phyloP scores from a whole-genome alignment of 1,139 yeast genomes.

The Pichia sp. region DNA sequence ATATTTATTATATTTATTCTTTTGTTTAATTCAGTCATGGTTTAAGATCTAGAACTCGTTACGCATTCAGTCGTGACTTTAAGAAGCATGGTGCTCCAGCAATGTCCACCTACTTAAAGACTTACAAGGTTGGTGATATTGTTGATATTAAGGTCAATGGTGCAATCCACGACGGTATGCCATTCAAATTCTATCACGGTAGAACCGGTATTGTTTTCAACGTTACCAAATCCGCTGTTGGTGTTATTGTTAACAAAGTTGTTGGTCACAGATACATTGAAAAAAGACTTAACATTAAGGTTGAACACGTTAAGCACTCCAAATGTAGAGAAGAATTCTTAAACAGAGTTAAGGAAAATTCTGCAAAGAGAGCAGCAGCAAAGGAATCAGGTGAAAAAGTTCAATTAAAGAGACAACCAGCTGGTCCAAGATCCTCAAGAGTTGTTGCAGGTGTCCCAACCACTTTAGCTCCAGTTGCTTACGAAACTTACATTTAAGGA shows the following conservation, averaged over 20 bases:
- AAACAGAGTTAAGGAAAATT: slow-evolving; percentile 96
- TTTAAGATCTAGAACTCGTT: slow-evolving; percentile 99
- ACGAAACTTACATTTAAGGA: slow-evolving; percentile 95
- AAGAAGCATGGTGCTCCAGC: slow-evolving; percentile 95
- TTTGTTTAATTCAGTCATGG: slow-evolving; percentile 63
- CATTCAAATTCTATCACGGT: slow-evolving; percentile 99
- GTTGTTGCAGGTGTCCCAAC: slow-evolving; percentile 78
- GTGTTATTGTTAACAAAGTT: slow-evolving; percentile 96
- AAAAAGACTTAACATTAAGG: slow-evolving; percentile 97
- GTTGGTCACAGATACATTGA: slow-evolving; percentile 98
- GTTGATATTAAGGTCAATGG: slow-evolving; percentile 99
- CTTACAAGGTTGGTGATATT: slow-evolving; percentile 98
- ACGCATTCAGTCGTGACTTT: slow-evolving; percentile 99
- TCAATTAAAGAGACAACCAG: slow-evolving; percentile 96
- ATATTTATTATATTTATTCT: background rate
- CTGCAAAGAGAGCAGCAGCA: slow-evolving; percentile 90
- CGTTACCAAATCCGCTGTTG: slow-evolving; percentile 97
- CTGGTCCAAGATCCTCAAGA: slow-evolving; percentile 90
- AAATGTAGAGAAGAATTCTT: slow-evolving; percentile 99
- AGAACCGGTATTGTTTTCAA: slow-evolving; percentile 98
- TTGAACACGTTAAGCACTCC: slow-evolving; percentile 99
- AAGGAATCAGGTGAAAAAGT: slow-evolving; percentile 90
- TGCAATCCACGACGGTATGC: slow-evolving; percentile 99
- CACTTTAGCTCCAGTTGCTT: slow-evolving; percentile 98
- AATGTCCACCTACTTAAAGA: slow-evolving; percentile 93